Percentiles rank a stretch among this genome's conserved stretches.
These are phyloP conservation scores for Thermoascus crustaceus DNA, from an alignment of 2,329 filamentous ascomycete species.

Conservation along the genomic window DNA sequence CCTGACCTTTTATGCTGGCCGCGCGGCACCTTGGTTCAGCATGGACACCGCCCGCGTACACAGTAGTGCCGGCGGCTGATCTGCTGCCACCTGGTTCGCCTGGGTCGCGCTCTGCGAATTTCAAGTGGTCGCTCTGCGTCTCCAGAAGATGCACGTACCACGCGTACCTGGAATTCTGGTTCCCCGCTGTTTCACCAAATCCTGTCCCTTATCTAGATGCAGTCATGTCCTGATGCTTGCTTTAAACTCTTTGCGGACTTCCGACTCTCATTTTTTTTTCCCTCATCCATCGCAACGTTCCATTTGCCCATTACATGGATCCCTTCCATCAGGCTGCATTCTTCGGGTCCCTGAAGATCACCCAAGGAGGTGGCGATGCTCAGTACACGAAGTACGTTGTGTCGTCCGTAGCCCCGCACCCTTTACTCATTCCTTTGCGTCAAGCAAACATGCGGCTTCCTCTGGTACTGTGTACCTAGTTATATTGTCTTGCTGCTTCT, in stretches of 20 bases:
- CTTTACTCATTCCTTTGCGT: slow-evolving; percentile 2
- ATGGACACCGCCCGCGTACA: too few relatives aligned
- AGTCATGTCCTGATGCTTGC: not conserved
- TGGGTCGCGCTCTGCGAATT: too few relatives aligned
- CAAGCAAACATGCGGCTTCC: too few relatives aligned
- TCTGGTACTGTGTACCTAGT: too few relatives aligned
- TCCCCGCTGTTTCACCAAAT: slow-evolving; percentile 1
- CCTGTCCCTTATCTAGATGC: not conserved
- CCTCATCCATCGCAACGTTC: not conserved
- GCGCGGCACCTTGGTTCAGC: too few relatives aligned
- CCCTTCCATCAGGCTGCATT: not conserved
- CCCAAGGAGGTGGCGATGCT: slow-evolving; percentile 9
- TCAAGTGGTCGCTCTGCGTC: too few relatives aligned
- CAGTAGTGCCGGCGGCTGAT: too few relatives aligned
- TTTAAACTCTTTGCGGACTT: not conserved
- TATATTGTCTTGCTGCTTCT: too few relatives aligned
- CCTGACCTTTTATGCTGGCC: too few relatives aligned
- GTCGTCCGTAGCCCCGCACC: not conserved
- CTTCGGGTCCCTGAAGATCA: slow-evolving; percentile 1
- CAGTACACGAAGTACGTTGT: slow-evolving; percentile 3
- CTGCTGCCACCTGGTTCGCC: too few relatives aligned
- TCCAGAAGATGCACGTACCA: too few relatives aligned
- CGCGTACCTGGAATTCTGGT: not conserved
- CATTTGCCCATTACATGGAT: slow-evolving; percentile 7
- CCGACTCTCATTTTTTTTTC: not conserved